Conservation (phyloP, 495 filamentous ascomycete species). For the Penicillium herquei region DNA sequence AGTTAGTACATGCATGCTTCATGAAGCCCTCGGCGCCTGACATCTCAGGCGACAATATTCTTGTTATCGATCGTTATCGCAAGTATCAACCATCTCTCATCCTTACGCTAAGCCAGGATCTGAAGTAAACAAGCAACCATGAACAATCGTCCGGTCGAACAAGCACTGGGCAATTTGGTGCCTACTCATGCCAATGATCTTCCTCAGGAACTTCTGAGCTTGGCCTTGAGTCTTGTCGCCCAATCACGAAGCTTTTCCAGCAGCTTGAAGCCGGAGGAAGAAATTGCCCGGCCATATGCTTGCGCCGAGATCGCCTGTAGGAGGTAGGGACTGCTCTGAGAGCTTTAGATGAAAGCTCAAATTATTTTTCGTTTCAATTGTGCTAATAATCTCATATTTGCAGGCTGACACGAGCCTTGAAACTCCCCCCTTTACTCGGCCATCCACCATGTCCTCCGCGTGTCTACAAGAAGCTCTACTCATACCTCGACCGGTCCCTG, state of each 20-base stretch:
- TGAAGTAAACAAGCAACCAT: conserved; percentile 22
- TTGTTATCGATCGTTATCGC: no score
- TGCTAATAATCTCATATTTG: not conserved
- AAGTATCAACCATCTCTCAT: not conserved
- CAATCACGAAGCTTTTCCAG: conserved; percentile 81
- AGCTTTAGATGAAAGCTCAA: not conserved
- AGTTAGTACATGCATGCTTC: no score
- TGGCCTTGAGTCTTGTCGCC: conserved; percentile 77
- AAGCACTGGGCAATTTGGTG: conserved; percentile 71
- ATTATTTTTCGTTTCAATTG: not conserved
- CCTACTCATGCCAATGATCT: conserved; percentile 72
- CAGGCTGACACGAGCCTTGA: conserved; percentile 78
- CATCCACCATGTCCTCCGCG: conserved; percentile 80
- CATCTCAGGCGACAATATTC: no score
- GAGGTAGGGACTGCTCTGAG: conserved; percentile 46
- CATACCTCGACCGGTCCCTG: conserved; percentile 73
- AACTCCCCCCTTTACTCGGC: conserved; percentile 77
- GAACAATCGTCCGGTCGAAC: conserved; percentile 67
- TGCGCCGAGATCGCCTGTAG: conserved; percentile 93
- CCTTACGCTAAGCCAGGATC: not conserved
- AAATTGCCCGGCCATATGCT: conserved; percentile 80
- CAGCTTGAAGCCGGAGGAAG: conserved; percentile 81
- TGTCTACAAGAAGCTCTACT: conserved; percentile 81
- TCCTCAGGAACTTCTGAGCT: conserved; percentile 70
- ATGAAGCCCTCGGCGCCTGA: no score